Conservation (phyloP, 495 filamentous ascomycete genomes). For the Pseudomonodictys pantanalensis region DNA sequence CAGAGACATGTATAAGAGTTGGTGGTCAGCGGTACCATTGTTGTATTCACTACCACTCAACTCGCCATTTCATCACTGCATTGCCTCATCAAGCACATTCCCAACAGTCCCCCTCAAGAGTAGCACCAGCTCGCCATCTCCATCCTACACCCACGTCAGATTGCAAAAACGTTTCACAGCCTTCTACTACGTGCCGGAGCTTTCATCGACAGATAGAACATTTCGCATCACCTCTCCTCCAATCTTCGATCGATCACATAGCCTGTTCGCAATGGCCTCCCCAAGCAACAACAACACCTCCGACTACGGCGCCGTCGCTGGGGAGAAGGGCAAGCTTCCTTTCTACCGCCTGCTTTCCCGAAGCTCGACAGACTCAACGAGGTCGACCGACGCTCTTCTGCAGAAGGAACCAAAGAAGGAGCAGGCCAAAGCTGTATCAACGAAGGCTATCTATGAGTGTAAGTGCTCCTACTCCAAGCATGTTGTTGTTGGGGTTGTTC, state of each 20-base stretch:
- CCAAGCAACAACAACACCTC: neutral
- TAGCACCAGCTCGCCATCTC: too few species aligned
- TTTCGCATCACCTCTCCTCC: neutral
- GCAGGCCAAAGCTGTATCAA: neutral
- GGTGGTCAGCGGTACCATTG: too few species aligned
- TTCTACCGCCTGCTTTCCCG: constrained; percentile 14
- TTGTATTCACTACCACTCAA: too few species aligned
- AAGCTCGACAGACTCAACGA: constrained; percentile 14
- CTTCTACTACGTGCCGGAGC: too few species aligned
- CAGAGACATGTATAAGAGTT: too few species aligned
- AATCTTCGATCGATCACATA: neutral
- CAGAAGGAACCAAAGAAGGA: constrained; percentile 8
- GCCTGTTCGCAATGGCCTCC: neutral
- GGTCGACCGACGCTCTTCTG: constrained; percentile 10
- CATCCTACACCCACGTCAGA: too few species aligned
- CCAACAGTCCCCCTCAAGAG: too few species aligned
- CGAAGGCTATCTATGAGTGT: constrained; percentile 18
- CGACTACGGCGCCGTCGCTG: neutral
- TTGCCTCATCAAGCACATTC: too few species aligned
- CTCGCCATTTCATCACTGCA: too few species aligned
- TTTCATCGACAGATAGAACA: neutral
- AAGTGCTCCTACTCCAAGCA: neutral
- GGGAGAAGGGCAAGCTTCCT: constrained; percentile 11
- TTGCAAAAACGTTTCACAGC: too few species aligned
- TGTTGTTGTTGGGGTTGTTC: neutral